Conservation (phyloP, 345 rosid species). For the Brassica carinata region DNA sequence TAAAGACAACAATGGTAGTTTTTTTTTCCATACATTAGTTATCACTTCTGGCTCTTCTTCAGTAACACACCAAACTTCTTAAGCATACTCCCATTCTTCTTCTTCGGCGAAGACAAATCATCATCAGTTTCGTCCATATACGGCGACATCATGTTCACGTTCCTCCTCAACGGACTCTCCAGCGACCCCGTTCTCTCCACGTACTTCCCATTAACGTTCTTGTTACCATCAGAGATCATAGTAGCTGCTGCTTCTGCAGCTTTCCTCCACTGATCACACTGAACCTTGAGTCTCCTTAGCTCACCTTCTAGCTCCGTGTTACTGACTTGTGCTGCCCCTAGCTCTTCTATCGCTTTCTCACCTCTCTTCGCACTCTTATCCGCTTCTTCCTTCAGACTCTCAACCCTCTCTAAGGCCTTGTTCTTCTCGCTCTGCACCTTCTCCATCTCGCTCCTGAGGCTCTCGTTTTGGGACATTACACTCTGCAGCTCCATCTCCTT, state of each 20-base stretch:
- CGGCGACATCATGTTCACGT: slow-evolving; percentile 54
- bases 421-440: slow-evolving; percentile 54
- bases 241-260: slow-evolving; percentile 97
- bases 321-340: slow-evolving; percentile 72
- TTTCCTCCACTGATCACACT: slow-evolving; percentile 97
- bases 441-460: slow-evolving; percentile 54
- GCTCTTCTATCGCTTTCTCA: slow-evolving; percentile 59
- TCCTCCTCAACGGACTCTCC: slow-evolving; percentile 50
- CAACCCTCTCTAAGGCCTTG: slow-evolving; percentile 65
- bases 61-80: slow-evolving; percentile 87
- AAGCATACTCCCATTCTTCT: slow-evolving; percentile 86
- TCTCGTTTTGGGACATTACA: slow-evolving; percentile 54
- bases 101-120: slow-evolving; percentile 73
- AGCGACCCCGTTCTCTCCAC: slow-evolving; percentile 66
- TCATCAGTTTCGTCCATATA: slow-evolving; percentile 74
- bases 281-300: slow-evolving; percentile 89
- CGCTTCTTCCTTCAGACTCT: slow-evolving; percentile 64
- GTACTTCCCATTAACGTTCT: slow-evolving; percentile 51
- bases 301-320: slow-evolving; percentile 83
- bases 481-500: slow-evolving; percentile 58
- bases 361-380: slow-evolving; percentile 71
- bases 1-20: background rate
- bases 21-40: background rate
- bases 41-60: slow-evolving; percentile 82
- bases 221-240: slow-evolving; percentile 72